Evolutionary conservation across 805 yeast genomes (phyloP).

Genomic region (Candida mattraensis): DNA sequence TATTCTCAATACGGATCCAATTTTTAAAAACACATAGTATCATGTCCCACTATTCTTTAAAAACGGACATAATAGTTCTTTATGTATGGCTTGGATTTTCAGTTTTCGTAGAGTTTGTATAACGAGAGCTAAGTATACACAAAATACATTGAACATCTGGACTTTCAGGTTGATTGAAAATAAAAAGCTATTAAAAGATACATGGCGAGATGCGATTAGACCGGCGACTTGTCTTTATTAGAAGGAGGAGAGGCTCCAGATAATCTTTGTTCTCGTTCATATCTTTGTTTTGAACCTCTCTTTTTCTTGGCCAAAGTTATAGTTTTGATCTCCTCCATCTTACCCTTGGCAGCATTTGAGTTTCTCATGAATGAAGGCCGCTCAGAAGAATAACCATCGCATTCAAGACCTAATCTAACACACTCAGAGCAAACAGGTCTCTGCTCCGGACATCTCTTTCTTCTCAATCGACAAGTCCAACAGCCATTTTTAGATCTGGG

Average conservation of each 20-base stretch:
- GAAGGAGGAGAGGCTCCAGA: constrained; percentile 15
- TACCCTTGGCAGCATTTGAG: constrained; percentile 40
- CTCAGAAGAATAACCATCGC: constrained; percentile 53
- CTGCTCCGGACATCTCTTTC: constrained; percentile 71
- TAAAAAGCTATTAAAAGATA: too few species aligned
- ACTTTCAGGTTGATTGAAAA: not conserved
- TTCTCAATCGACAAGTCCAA: constrained; percentile 76
- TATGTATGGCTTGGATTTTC: too few species aligned
- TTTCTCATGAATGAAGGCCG: constrained; percentile 58
- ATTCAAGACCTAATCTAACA: constrained; percentile 49
- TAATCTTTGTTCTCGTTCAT: constrained; percentile 20
- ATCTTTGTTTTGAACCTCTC: constrained; percentile 32
- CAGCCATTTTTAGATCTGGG: constrained; percentile 49
- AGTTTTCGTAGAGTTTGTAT: too few species aligned
- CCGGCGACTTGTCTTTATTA: too few species aligned
- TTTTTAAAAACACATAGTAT: not conserved
- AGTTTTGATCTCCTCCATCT: constrained; percentile 50
- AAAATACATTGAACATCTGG: not conserved
- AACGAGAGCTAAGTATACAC: too few species aligned
- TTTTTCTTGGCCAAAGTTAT: constrained; percentile 38
- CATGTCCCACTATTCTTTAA: too few species aligned
- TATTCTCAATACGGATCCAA: constrained; percentile 6
- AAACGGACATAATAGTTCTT: too few species aligned
- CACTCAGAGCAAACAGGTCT: constrained; percentile 63
- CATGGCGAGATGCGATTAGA: too few species aligned